These are phyloP conservation scores for Candida ficus DNA, from an alignment of 805 yeast genomes.

Conservation along the genomic window DNA sequence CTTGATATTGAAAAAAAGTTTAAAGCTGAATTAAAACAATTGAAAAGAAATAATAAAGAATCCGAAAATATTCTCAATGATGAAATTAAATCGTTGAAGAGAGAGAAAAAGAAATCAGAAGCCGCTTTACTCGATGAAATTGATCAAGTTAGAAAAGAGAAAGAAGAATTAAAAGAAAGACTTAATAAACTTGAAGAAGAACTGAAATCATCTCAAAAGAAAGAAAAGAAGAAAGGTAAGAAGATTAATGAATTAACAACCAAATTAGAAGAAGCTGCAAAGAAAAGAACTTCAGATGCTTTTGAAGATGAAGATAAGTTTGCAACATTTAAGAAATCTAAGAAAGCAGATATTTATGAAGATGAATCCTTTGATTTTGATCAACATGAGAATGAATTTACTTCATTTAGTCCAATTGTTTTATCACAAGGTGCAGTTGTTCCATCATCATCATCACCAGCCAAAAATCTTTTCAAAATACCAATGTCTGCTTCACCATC, in stretches of 20 bases:
- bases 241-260: constrained; percentile 12
- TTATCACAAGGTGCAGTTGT: constrained; percentile 1
- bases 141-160: constrained; percentile 1
- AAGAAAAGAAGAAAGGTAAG: constrained; percentile 13
- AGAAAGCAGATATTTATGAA: constrained; percentile 1
- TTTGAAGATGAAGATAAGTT: not conserved
- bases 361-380: constrained; percentile 10
- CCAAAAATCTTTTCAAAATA: too few relatives aligned
- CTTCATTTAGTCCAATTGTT: constrained; percentile 16
- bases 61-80: not conserved
- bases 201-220: constrained; percentile 7
- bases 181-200: not conserved
- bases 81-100: constrained; percentile 1
- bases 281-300: constrained; percentile 17
- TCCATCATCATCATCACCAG: constrained; percentile 1
- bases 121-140: constrained; percentile 2
- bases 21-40: not conserved
- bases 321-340: not conserved
- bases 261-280: not conserved
- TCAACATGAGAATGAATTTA: constrained; percentile 10
- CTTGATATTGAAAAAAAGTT: not conserved
- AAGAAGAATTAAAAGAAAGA: constrained; percentile 1
- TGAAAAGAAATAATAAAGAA: not conserved
- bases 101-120: not conserved
- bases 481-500: too few relatives aligned